Base-by-base conservation (phyloP, 2,329 filamentous ascomycete species). In the Westerdykella sp. region DNA sequence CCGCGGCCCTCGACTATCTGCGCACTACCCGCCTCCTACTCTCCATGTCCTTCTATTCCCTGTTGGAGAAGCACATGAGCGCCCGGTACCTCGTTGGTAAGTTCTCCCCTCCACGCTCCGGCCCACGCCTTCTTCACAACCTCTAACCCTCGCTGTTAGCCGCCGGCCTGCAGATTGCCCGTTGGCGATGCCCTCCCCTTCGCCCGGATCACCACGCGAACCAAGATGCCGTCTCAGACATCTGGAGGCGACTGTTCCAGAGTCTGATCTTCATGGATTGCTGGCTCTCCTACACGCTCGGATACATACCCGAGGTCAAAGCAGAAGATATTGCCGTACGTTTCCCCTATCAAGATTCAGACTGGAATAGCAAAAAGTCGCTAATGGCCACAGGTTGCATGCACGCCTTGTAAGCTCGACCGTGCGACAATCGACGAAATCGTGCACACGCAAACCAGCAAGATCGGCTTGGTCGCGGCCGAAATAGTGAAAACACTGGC, bases 211-310 rank as follows among this genome's bases (percentile, higher is more conserved):
- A 52, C 7, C 41, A 15, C 9, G 11, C 22, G 11, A 30, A 23
- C 34, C 13, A 6, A 22, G 21, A 44, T 6, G n/a, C 14, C 1
- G 21, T n/a, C 5, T 46, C 48, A 13, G 54, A 60, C 0, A 51
- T 49, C 25, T 61, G 58, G 57, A 54, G 48, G 14, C 59, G 55
- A 32, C 42, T 68, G 12, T 61, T 57, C 30, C 54, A 63, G 9
- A 67, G 62, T 38, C 46, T 67, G 9, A 59, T 67, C 7, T 68
- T 67, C 47, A 63, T 67, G 59, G 65, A 67, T 45, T 60, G 59
- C 16, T 68, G 65, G 65, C 53, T 67, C 6, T 63, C 63, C 1
- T 67, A 65, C 34, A 68, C 64, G 2, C 45, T 68, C 1, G 65
- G 65, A 6, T 68, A 66, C 40, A 46, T 43, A 6, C 56, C 62